Evolutionary conservation across 805 yeast species (phyloP).

Genomic region (Ogataea neopini): DNA sequence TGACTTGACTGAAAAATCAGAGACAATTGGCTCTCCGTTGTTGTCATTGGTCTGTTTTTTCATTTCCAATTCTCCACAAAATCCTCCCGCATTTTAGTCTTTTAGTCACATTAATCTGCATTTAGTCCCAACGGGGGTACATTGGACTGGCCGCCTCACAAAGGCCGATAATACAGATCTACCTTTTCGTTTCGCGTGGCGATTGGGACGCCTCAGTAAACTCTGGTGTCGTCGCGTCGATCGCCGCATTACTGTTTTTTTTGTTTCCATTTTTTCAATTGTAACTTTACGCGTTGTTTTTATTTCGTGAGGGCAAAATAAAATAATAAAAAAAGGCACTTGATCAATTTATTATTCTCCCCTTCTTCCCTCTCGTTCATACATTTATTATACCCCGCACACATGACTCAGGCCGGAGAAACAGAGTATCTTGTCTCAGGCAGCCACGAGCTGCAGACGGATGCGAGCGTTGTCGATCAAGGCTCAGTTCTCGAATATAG

Average conservation of each 20-base stretch:
- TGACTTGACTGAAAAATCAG: no score
- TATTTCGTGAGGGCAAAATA: constrained; percentile 16
- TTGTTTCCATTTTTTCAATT: not conserved
- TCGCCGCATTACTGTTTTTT: constrained; percentile 9
- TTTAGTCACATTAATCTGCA: not conserved
- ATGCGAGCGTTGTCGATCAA: constrained; percentile 10
- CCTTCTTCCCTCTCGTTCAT: not conserved
- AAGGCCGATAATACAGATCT: not conserved
- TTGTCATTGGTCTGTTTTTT: no score
- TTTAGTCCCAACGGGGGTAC: not conserved
- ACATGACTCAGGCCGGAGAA: constrained; percentile 20
- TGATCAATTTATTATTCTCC: not conserved
- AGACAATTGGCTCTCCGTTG: no score
- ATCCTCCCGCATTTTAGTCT: not conserved
- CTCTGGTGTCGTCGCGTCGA: not conserved
- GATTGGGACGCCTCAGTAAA: no score
- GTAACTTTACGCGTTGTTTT: constrained; percentile 26
- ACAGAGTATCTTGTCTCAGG: constrained; percentile 12
- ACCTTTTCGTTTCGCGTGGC: not conserved
- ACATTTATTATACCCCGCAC: not conserved
- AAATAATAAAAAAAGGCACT: not conserved
- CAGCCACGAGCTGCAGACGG: constrained; percentile 14
- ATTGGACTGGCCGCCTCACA: not conserved
- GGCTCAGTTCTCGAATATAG: constrained; percentile 16
- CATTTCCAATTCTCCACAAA: no score